Percentiles rank a stretch among this genome's conserved stretches.
phyloP scores from a whole-genome alignment of 371 early-diverging fungal species.

The Haplosporangium sp. region DNA sequence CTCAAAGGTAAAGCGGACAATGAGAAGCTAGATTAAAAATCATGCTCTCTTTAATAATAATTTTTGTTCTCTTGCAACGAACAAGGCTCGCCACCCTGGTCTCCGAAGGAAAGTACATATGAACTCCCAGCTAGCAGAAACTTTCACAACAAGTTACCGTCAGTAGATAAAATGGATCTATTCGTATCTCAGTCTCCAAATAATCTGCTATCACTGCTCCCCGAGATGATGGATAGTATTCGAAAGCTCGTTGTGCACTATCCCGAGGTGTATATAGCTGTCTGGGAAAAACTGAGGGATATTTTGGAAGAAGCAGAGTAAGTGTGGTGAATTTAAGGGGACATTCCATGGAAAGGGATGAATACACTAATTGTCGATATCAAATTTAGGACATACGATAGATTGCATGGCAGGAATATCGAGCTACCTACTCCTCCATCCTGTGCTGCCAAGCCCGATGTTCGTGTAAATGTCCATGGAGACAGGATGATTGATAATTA shows the following conservation, averaged over 20 bases:
- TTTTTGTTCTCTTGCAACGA: neutral
- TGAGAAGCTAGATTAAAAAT: no score
- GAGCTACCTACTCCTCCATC: constrained; percentile 42
- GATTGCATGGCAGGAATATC: constrained; percentile 45
- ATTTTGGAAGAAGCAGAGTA: constrained; percentile 53
- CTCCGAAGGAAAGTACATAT: constrained; percentile 35
- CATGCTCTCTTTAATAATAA: neutral
- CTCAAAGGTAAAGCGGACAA: constrained; percentile 12
- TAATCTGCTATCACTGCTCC: constrained; percentile 40
- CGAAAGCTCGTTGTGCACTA: constrained; percentile 38
- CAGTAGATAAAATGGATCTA: constrained; percentile 46
- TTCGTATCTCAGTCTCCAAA: constrained; percentile 49
- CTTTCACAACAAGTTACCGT: constrained; percentile 44
- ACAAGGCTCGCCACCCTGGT: constrained; percentile 42
- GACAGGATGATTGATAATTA: constrained; percentile 65
- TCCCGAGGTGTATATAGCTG: constrained; percentile 41
- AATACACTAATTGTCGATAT: neutral
- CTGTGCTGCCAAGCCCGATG: constrained; percentile 31
- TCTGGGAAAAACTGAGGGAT: constrained; percentile 42
- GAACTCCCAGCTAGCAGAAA: constrained; percentile 14
- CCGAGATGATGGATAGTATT: constrained; percentile 51
- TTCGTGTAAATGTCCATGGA: constrained; percentile 58
- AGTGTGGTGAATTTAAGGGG: neutral
- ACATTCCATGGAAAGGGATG: neutral
- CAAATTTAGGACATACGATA: constrained; percentile 40